Evolutionary conservation across 2,329 filamentous ascomycete species (phyloP).

Genomic region (Diaporthe ampelina): DNA sequence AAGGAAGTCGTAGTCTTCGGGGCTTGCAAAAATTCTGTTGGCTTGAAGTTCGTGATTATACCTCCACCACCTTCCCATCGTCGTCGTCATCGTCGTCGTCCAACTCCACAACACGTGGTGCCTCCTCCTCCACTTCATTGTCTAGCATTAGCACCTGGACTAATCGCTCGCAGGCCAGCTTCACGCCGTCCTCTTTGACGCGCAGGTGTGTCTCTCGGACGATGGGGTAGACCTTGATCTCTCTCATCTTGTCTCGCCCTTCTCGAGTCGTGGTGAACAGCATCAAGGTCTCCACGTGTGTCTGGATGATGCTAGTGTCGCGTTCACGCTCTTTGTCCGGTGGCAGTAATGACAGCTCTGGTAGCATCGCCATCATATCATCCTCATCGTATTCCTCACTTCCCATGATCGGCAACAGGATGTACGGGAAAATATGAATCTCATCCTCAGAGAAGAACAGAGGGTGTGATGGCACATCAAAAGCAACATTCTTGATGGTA

Average conservation of each 20-base stretch:
- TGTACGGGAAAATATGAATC: constrained; percentile 87
- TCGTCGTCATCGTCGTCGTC: constrained; percentile 68
- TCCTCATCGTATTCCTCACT: constrained; percentile 90
- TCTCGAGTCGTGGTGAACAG: constrained; percentile 84
- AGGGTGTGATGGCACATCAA: constrained; percentile 81
- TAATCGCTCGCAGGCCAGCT: constrained; percentile 87
- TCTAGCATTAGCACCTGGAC: constrained; percentile 91
- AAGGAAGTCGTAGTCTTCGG: background rate
- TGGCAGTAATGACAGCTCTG: constrained; percentile 89
- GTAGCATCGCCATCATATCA: constrained; percentile 87
- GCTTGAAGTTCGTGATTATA: constrained; percentile 51
- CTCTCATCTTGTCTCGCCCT: constrained; percentile 80
- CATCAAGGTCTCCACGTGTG: constrained; percentile 89
- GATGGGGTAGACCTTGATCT: constrained; percentile 88
- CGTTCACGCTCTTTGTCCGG: constrained; percentile 90
- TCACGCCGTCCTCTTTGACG: constrained; percentile 83
- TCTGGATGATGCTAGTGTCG: constrained; percentile 82
- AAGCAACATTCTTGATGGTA: constrained; percentile 94
- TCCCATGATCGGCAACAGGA: constrained; percentile 89
- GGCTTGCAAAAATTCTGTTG: background rate
- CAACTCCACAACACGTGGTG: constrained; percentile 59
- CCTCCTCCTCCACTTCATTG: constrained; percentile 61
- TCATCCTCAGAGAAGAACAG: constrained; percentile 78
- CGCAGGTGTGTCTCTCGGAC: constrained; percentile 87
- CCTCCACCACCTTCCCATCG: constrained; percentile 68